A percentile compares a stretch with the other conserved stretches of the same genome.
Conservation (phyloP, 2,329 filamentous ascomycete species). For the Sporothrix mexicana region DNA sequence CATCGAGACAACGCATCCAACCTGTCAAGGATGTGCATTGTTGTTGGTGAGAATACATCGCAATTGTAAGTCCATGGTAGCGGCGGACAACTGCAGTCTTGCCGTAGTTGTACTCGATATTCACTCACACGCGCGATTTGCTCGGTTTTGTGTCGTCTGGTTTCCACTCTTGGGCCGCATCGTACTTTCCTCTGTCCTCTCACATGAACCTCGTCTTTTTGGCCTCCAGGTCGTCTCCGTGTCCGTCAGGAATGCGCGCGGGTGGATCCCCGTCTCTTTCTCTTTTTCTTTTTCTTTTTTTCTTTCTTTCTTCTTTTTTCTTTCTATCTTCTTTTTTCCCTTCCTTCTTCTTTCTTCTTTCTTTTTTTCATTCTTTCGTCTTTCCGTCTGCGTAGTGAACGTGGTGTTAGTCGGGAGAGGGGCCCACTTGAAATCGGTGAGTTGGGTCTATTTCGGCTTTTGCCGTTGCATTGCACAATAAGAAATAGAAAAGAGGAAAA, state of each 20-base stretch:
- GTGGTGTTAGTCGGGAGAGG: neutral
- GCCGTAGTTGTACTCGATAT: neutral
- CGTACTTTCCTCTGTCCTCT: neutral
- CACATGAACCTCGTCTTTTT: neutral
- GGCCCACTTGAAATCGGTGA: neutral
- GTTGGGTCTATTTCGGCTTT: constrained; percentile 4
- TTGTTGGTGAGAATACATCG: too few species aligned
- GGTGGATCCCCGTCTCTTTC: neutral
- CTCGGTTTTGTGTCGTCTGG: neutral
- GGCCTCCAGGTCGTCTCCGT: neutral
- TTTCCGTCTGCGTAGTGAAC: too few species aligned
- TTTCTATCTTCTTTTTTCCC: too few species aligned
- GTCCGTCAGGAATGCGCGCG: neutral
- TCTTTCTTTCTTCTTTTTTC: too few species aligned
- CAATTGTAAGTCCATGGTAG: too few species aligned
- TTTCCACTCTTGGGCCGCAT: neutral
- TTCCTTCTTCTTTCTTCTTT: too few species aligned
- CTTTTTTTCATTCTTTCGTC: too few species aligned
- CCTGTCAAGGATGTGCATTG: too few species aligned
- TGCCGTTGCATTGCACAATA: neutral
- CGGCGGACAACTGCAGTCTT: too few species aligned
- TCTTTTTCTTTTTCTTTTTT: too few species aligned
- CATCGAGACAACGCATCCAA: too few species aligned
- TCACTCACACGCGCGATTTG: neutral
- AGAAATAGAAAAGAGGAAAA: neutral